Base-by-base conservation (phyloP, 2,329 filamentous ascomycete genomes). In the Ramichloridium luteum region DNA sequence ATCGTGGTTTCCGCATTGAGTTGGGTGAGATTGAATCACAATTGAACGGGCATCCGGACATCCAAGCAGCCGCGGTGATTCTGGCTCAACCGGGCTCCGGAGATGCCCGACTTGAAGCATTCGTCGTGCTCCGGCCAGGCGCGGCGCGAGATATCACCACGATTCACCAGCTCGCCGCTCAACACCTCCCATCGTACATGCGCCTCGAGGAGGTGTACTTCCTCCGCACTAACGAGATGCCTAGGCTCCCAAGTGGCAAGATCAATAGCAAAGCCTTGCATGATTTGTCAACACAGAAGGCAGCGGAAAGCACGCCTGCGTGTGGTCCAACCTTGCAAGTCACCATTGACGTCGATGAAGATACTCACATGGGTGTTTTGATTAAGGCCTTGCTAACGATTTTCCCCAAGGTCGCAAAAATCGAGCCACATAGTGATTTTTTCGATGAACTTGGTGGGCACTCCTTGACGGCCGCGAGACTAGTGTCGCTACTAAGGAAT, bases 1-100 rank as follows among this genome's bases (percentile, higher is more conserved):
- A 94, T 40, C 77, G 88, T 37, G 86, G 86, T 2, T 93, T 93
- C 65, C 71, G 86, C 36, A 92, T 94, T 43, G 88, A 94, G 59
- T 73, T 94, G 22, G 79, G 78, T 42, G 88, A 94, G 43, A 93
- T 94, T 43, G 85, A 94, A 55, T 78, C 67, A 28, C 76, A 88
- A 51, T 60, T 93, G 26, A 77, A 72, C 31, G 68, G 73, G 22
- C 71, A 80, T 58, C 72, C 70, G 0, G 59, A 88, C 22, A 70
- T 93, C 8, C 70, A 82, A 28, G 85, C 45, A 10, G 45, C 43
- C 12, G 45, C 45, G 8, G 45, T 48, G 18, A 46, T 48, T 14
- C 28, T 48, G 18, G 40, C 40, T 10, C 43, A 48, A 17, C 16
- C 43, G 4, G 37, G 36, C 11, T 30, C 41, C 8, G 43, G 45